A percentile compares a stretch with the other conserved stretches of the same genome.
These are phyloP conservation scores for Scopulariopsis brevicaulis DNA, from an alignment of 2,329 filamentous ascomycete species.

Conservation along the genomic window DNA sequence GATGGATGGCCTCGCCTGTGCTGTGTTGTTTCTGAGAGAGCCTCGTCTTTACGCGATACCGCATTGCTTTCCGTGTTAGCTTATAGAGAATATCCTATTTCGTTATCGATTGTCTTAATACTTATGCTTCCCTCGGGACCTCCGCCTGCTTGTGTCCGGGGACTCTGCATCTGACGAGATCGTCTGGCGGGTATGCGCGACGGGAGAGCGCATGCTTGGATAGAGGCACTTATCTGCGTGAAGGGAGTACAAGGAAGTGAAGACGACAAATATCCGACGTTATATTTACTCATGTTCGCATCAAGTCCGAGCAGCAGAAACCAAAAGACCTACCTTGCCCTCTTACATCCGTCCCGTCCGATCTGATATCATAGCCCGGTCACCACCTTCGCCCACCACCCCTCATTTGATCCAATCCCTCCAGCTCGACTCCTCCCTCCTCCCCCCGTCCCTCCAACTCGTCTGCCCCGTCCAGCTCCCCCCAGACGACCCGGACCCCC, in stretches of 20 bases:
- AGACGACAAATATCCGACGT: not conserved
- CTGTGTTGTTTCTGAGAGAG: not conserved
- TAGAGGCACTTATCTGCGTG: not conserved
- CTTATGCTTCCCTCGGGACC: not conserved
- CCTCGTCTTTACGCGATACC: not conserved
- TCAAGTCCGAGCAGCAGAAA: not conserved
- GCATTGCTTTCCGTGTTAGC: not conserved
- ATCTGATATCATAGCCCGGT: not conserved
- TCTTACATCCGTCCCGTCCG: not conserved
- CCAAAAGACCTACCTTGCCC: not conserved
- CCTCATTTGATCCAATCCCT: not conserved
- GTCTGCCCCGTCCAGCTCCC: not conserved
- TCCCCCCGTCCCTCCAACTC: not conserved
- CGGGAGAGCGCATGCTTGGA: not conserved
- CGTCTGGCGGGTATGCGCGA: no score
- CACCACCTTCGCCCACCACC: not conserved
- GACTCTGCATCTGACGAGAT: not conserved
- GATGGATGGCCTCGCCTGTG: not conserved
- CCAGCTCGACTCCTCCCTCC: not conserved
- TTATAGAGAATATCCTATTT: slow-evolving; percentile 4
- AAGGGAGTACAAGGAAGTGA: no score
- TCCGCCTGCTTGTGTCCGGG: not conserved
- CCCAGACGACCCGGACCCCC: not conserved
- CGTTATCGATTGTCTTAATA: slow-evolving; percentile 1
- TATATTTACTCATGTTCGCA: not conserved